Base-by-base conservation (phyloP, 2,329 filamentous ascomycete genomes). In the Ceratocystis eucalypticola region DNA sequence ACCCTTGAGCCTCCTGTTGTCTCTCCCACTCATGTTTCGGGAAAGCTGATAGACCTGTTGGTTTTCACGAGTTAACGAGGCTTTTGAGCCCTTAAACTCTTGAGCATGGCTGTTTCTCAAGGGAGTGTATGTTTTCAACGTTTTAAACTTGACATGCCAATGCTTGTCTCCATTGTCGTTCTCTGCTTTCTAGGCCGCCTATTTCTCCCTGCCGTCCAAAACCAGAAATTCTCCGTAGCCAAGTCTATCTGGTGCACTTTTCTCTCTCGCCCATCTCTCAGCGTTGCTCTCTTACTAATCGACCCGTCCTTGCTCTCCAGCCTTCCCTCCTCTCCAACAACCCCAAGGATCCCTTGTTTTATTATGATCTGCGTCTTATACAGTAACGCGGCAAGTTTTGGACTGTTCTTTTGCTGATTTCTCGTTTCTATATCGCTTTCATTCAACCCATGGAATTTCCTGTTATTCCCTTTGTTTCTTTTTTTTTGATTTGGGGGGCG, bases 311-410 rank as follows among this genome's bases (percentile, higher is more conserved):
- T 5, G 53, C 53, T 57, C 22, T 57, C 53, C 53, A 57, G 53
- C 53, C 12, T 25, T 3, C 37, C 37, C 37, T 41, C 37, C 37
- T 41, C 37, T 41, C 10, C 37, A 41, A 41, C 37, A 41, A 41
- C 37, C 3, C 53, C 22, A 57, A 57, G 53, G 53, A 33, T n/a
- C 28, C 53, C 53, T 33, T 30, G 53, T 30, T 30, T 57, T 57
- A 57, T 57, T 57, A 57, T 33, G 53, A 57, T 57, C 53, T 12
- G 7, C 53, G 17, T 28, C 53, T 33, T 57, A 57, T 57, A 57
- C 53, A 57, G 28, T 7, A 57, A 33, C 37, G 53, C 48, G 22
- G 22, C 48, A 53, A 25, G 48, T 30, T 57, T 57, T 30, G 33
- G 4, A 8, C 30, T 25, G n/a, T 57, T 15, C 28, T 57, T 33